Percentiles rank a stretch among this genome's conserved stretches.
Evolutionary conservation across 371 early-diverging fungal species (phyloP).

Genomic region (Rhizopus stolonifer): DNA sequence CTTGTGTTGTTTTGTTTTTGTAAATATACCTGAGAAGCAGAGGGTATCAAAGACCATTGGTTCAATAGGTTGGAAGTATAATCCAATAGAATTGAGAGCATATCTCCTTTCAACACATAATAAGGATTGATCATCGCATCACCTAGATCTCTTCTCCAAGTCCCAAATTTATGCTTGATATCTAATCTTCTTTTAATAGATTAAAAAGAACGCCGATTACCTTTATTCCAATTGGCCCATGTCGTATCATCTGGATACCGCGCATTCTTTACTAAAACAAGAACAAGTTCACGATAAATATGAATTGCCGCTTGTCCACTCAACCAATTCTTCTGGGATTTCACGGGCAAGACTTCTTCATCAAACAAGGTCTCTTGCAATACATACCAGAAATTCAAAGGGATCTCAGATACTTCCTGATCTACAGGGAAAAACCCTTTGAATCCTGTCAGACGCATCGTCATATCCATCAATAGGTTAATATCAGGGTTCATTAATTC

Average conservation of each 20-base stretch:
- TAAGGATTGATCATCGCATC: conserved; percentile 76
- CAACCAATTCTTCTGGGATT: conserved; percentile 20
- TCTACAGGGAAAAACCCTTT: conserved; percentile 72
- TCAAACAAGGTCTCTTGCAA: conserved; percentile 68
- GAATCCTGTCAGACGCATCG: conserved; percentile 68
- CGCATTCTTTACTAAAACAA: conserved; percentile 53
- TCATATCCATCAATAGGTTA: conserved; percentile 54
- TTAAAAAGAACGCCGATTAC: conserved; percentile 20
- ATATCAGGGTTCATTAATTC: conserved; percentile 53
- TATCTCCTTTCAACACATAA: conserved; percentile 64
- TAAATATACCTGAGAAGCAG: conserved; percentile 22
- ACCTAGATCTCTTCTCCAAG: conserved; percentile 72
- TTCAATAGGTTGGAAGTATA: conserved; percentile 45
- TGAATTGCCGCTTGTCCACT: conserved; percentile 36
- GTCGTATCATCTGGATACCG: conserved; percentile 56
- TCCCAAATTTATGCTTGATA: conserved; percentile 60
- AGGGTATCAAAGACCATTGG: conserved; percentile 32
- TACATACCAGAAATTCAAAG: conserved; percentile 74
- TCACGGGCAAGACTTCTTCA: conserved; percentile 33
- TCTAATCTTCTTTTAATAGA: conserved; percentile 28
- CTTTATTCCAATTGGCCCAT: conserved; percentile 63
- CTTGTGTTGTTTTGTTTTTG: no score
- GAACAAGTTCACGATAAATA: conserved; percentile 55
- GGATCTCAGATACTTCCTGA: conserved; percentile 70
- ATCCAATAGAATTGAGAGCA: conserved; percentile 60